phyloP scores from a whole-genome alignment of 352 stramenopile genomes.

The Pythium apleroticum region DNA sequence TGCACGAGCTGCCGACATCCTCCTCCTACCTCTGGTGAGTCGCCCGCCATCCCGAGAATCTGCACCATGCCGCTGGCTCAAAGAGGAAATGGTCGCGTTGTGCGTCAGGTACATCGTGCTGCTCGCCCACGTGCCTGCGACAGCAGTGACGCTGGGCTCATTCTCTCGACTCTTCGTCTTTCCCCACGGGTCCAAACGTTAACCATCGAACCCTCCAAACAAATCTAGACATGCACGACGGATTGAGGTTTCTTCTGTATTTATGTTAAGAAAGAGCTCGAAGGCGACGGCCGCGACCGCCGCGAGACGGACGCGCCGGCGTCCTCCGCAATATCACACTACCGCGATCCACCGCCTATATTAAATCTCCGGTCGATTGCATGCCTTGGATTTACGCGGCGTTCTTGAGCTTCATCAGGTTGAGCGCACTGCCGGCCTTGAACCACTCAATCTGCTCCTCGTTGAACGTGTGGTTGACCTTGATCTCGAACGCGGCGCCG shows the following conservation, averaged over 20 bases:
- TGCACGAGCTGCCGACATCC: constrained; percentile 34
- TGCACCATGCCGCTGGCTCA: too few species aligned
- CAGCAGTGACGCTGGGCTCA: constrained; percentile 18
- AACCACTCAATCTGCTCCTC: constrained; percentile 95
- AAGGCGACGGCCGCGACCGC: constrained; percentile 10
- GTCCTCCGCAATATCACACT: constrained; percentile 23
- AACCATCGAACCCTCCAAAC: not conserved
- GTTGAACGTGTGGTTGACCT: constrained; percentile 95
- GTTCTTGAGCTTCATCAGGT: constrained; percentile 94
- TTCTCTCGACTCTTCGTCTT: constrained; percentile 24
- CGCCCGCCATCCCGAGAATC: too few species aligned
- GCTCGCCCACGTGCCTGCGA: constrained; percentile 24
- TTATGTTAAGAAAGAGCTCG: constrained; percentile 24
- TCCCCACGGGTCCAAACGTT: not conserved
- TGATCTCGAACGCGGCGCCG: constrained; percentile 82
- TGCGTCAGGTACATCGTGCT: constrained; percentile 25
- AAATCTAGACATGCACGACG: not conserved
- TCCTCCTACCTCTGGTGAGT: constrained; percentile 49
- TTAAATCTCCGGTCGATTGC: constrained; percentile 18
- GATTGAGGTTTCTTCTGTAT: constrained; percentile 26
- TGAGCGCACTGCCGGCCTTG: constrained; percentile 92
- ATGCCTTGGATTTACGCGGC: constrained; percentile 29
- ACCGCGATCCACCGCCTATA: constrained; percentile 21
- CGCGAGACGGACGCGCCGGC: constrained; percentile 8
- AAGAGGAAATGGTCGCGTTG: too few species aligned